Base-by-base conservation (phyloP, 2,329 filamentous ascomycete species). In the Calonectria fujianensis region DNA sequence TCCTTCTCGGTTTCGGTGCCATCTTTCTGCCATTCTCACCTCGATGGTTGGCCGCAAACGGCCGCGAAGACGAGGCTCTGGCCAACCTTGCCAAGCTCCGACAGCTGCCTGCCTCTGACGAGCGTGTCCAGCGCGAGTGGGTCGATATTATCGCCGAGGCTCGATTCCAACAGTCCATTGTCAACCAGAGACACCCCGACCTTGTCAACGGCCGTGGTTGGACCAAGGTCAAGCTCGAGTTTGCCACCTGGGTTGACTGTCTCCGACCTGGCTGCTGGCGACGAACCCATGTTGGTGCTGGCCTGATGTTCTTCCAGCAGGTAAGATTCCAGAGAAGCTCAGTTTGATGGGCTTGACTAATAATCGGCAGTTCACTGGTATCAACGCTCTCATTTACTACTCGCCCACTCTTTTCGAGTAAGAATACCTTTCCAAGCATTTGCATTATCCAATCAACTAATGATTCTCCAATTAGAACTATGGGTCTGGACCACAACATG, bases 251-350 rank as follows among this genome's bases (percentile, higher is more conserved):
- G 85, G 77, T 82, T 0, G 90, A 91, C 78, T 89, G 87, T 73
- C 89, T 91, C 79, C 86, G 82, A 72, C 83, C 82, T 20, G 87
- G 88, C 4, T 89, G 87, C 79, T 88, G 88, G 84, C 85, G 87
- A 54, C 84, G 84, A 16, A 85, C 84, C 0, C 75, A 81, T 61
- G 84, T 91, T 24, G 91, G 89, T 29, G 82, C 88, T 9, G 85
- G 86, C 0, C 79, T 92, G 18, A 89, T 90, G 85, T 91, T 92
- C 79, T 92, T 91, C 80, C 90, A 92, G 71, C 89, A 90, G 75
- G 89, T 90, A 59, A 83, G 63, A 39, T 16, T 9, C n/a, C 5
- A 1, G 27, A n/a, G 20, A 31, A 27, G 11, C 24, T 10, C 2
- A n/a, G 18, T 16, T 6, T 8, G 13, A 4, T 20, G 1, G 18